These are phyloP conservation scores for Creolimax fragrantissima DNA, from an alignment of 78 protist genomes.

Conservation along the genomic window DNA sequence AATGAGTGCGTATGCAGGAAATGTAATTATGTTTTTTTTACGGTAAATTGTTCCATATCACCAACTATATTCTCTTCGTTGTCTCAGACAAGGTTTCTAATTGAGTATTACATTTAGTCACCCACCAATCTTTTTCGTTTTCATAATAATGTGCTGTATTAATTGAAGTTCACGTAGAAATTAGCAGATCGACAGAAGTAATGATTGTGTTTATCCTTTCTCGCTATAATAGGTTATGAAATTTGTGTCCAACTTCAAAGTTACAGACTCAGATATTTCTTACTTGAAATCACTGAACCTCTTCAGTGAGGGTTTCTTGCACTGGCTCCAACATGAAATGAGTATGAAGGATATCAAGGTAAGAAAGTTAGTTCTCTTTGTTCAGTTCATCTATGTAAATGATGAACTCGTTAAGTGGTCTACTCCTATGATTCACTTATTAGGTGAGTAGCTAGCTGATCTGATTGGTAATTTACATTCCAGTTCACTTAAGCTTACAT, in stretches of 20 bases:
- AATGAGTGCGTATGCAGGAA: background rate
- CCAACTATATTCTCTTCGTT: background rate
- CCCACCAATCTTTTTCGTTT: no score
- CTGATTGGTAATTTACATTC: no score
- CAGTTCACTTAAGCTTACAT: no score
- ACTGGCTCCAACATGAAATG: slow-evolving; percentile 29
- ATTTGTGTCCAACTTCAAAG: slow-evolving; percentile 12
- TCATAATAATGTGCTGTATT: no score
- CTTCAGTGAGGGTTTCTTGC: slow-evolving; percentile 50
- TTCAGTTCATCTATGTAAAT: no score
- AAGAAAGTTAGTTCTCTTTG: background rate
- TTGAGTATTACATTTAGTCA: no score
- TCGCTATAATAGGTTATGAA: background rate
- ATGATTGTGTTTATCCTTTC: slow-evolving; percentile 31
- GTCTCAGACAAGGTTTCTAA: no score
- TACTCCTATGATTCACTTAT: no score
- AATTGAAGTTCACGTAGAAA: no score
- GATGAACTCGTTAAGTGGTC: no score
- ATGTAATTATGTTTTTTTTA: background rate
- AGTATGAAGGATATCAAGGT: background rate
- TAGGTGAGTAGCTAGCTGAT: no score
- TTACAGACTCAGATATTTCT: slow-evolving; percentile 41
- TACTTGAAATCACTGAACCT: slow-evolving; percentile 46
- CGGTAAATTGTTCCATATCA: background rate
- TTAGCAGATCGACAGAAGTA: no score